phyloP scores from a whole-genome alignment of 2,329 filamentous ascomycete species.

The Ambrosiella xylebori region DNA sequence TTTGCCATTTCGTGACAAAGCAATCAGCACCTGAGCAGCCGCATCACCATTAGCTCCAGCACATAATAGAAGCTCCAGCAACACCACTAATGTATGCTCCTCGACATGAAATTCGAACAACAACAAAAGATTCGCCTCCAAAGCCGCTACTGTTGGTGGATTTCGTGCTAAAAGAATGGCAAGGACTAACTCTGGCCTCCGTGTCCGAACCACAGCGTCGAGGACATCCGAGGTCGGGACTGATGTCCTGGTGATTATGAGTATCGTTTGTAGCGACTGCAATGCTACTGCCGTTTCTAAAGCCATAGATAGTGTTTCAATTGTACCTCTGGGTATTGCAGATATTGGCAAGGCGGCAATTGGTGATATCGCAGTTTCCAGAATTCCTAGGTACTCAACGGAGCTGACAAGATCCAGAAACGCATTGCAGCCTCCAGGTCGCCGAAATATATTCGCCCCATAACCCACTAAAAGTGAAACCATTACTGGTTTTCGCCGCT shows the following conservation, averaged over 20 bases:
- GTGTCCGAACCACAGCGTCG: constrained; percentile 29
- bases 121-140: constrained; percentile 33
- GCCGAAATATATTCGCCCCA: constrained; percentile 31
- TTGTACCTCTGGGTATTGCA: constrained; percentile 25
- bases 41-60: constrained; percentile 37
- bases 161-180: constrained; percentile 35
- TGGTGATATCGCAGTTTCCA: constrained; percentile 28
- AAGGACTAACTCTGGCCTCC: constrained; percentile 35
- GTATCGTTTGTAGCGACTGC: constrained; percentile 32
- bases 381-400: constrained; percentile 28
- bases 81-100: constrained; percentile 32
- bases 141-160: constrained; percentile 29
- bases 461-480: constrained; percentile 32
- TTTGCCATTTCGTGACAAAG: constrained; percentile 30
- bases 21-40: constrained; percentile 30
- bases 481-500: constrained; percentile 25
- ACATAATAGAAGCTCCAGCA: constrained; percentile 37
- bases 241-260: constrained; percentile 30
- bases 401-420: constrained; percentile 34
- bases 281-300: constrained; percentile 35
- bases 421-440: constrained; percentile 32
- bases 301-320: constrained; percentile 24
- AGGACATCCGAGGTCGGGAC: constrained; percentile 26
- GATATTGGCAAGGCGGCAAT: not conserved
- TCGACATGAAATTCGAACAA: constrained; percentile 30